phyloP scores from a whole-genome alignment of 192 early-diverging fungal species.

The Gigaspora rosea region DNA sequence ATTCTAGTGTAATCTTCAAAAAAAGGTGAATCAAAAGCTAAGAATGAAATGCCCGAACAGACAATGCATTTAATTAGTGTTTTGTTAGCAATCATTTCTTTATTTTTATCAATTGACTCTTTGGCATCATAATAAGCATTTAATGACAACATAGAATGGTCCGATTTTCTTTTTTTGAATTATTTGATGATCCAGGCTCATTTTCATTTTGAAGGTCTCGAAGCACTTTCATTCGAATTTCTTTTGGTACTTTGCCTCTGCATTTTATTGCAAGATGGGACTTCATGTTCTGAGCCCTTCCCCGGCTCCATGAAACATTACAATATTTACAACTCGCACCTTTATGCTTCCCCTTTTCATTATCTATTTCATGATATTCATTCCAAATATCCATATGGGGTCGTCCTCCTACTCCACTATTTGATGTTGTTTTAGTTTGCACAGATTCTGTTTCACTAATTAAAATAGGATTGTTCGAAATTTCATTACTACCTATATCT shows the following conservation, averaged over 20 bases:
- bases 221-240: not conserved
- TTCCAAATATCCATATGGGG: not conserved
- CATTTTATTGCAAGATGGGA: conserved; percentile 1
- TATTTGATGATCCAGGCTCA: not conserved
- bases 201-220: not conserved
- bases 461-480: too few relatives aligned
- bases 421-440: too few relatives aligned
- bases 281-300: not conserved
- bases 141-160: not conserved
- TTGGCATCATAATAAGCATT: not conserved
- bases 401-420: not conserved
- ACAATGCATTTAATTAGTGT: not conserved
- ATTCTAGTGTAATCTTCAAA: conserved; percentile 1
- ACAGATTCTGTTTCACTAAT: too few relatives aligned
- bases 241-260: not conserved
- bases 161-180: conserved; percentile 1
- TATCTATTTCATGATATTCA: not conserved
- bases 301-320: not conserved
- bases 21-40: not conserved
- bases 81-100: not conserved
- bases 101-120: not conserved
- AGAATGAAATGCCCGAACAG: not conserved
- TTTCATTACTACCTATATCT: too few relatives aligned
- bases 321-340: not conserved
- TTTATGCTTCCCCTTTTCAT: not conserved